Evolutionary conservation across 2,329 filamentous ascomycete genomes (phyloP).

Genomic region (Coccinonectria pachysandricola): DNA sequence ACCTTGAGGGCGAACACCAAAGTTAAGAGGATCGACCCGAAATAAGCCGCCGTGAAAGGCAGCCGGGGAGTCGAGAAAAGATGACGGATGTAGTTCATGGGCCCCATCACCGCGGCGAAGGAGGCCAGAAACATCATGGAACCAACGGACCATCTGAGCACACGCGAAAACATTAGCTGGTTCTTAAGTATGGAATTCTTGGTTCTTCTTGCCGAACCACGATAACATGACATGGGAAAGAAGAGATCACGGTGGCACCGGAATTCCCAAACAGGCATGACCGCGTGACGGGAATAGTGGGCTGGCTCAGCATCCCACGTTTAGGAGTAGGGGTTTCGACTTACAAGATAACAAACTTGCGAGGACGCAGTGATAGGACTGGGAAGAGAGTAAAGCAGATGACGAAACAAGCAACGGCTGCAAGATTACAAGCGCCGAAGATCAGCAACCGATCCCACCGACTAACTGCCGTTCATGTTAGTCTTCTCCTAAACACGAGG

Average conservation of each 20-base stretch:
- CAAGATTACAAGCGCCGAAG: constrained; percentile 84
- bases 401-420: constrained; percentile 83
- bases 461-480: constrained; percentile 58
- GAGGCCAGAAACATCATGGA: constrained; percentile 83
- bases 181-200: too few species aligned
- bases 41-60: constrained; percentile 90
- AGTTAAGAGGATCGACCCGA: constrained; percentile 82
- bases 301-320: too few species aligned
- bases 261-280: constrained; percentile 3
- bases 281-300: constrained; percentile 9
- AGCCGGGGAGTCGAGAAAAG: constrained; percentile 74
- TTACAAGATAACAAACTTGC: constrained; percentile 96
- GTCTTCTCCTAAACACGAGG: constrained; percentile 29
- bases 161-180: too few species aligned
- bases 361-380: constrained; percentile 65
- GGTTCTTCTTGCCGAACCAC: constrained; percentile 7
- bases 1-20: constrained; percentile 89
- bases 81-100: constrained; percentile 71
- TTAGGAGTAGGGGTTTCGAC: constrained; percentile 38
- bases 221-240: constrained; percentile 9
- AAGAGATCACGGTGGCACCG: constrained; percentile 7
- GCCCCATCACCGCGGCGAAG: constrained; percentile 92
- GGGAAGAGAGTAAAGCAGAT: constrained; percentile 88
- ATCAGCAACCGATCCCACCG: constrained; percentile 93
- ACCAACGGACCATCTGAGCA: constrained; percentile 82